These are phyloP conservation scores for Chlamydomonas incerta DNA, from an alignment of 139 green algal species.

Conservation along the genomic window DNA sequence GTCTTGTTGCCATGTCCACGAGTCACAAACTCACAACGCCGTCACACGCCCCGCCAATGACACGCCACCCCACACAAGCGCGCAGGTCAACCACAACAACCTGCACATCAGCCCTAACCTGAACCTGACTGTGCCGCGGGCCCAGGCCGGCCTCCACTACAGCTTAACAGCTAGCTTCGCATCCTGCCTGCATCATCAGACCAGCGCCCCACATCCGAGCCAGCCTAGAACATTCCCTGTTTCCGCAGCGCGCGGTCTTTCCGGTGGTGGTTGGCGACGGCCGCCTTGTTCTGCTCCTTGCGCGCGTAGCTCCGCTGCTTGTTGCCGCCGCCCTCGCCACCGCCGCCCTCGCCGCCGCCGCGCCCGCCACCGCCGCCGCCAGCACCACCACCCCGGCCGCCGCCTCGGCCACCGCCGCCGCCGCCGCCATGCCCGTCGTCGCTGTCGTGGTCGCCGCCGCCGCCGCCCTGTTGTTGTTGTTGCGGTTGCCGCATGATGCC, in stretches of 20 bases:
- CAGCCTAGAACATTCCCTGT: slow-evolving; percentile 36
- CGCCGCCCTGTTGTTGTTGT: slow-evolving; percentile 16
- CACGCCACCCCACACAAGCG: no score
- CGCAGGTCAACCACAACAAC: no score
- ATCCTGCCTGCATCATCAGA: no score
- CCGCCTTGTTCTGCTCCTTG: slow-evolving; percentile 85
- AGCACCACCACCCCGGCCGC: slow-evolving; percentile 7
- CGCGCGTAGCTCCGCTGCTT: slow-evolving; percentile 37
- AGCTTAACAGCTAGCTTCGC: no score
- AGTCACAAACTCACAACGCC: no score
- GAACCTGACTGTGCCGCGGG: no score
- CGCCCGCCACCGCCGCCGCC: slow-evolving; percentile 7
- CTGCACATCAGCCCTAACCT: no score
- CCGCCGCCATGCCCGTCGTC: neutral
- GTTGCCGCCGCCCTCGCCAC: slow-evolving; percentile 12
- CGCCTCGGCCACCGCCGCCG: neutral
- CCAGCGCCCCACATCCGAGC: no score
- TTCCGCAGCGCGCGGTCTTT: slow-evolving; percentile 80
- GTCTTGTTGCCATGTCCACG: no score
- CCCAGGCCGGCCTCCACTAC: no score
- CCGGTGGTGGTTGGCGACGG: slow-evolving; percentile 82
- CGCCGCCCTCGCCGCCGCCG: slow-evolving; percentile 9
- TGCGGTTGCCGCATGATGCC: slow-evolving; percentile 4
- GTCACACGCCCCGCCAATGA: no score
- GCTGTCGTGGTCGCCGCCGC: neutral